phyloP scores from a whole-genome alignment of 2,329 filamentous ascomycete species.

The Pochonia chlamydosporia region DNA sequence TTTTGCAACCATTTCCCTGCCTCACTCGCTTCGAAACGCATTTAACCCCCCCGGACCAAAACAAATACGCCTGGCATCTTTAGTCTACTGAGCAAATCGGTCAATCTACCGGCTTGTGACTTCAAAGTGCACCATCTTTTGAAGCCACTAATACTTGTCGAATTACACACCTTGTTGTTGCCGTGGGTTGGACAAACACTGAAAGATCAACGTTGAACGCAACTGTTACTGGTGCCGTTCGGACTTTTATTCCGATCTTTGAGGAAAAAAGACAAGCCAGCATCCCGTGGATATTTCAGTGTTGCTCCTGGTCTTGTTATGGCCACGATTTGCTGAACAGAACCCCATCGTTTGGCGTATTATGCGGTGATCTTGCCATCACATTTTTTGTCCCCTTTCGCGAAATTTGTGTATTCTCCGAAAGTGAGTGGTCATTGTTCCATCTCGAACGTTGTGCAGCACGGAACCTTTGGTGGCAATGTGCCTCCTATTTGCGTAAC shows the following conservation, averaged over 20 bases:
- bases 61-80: not conserved
- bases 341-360: not conserved
- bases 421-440: not conserved
- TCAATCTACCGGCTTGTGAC: not conserved
- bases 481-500: not conserved
- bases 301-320: constrained; percentile 2
- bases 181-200: not conserved
- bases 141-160: not conserved
- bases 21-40: not conserved
- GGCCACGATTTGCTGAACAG: constrained; percentile 1
- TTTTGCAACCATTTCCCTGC: not conserved
- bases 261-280: not conserved
- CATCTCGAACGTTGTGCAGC: not conserved
- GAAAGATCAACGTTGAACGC: no score
- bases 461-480: not conserved
- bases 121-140: not conserved
- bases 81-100: not conserved
- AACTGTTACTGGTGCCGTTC: not conserved
- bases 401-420: constrained; percentile 12
- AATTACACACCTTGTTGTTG: not conserved
- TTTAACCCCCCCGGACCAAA: not conserved
- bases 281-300: not conserved
- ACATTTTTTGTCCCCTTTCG: not conserved
- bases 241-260: not conserved
- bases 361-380: constrained; percentile 5